Base-by-base conservation (phyloP, 139 green algal genomes). In the Dunaliella primolecta region DNA sequence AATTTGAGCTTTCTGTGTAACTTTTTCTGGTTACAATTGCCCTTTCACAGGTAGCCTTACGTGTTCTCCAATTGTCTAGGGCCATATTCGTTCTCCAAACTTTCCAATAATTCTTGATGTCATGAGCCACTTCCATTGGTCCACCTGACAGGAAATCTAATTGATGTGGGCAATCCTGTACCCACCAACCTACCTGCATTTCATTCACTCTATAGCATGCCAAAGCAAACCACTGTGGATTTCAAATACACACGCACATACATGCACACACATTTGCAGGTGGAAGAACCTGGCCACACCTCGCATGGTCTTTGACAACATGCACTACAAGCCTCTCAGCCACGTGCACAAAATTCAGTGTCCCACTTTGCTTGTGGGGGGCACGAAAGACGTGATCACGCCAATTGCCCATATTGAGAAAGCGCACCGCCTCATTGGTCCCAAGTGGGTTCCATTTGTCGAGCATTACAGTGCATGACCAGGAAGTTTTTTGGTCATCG, bases 241-340 rank as follows among this genome's bases (percentile, higher is more conserved):
- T n/a, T n/a, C n/a, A n/a, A n/a, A n/a, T n/a, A 64, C 46, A 64
- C 46, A 64, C 46, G 15, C 46, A 64, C 46, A 64, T 15, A 64
- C 46, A 64, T 15, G 15, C 46, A 64, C 46, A 64, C 46, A 64
- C 46, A n/a, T n/a, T n/a, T 64, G 86, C 55, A 82, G 86, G 2
- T 89, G 86, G 86, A 36, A 81, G 78, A 89, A 86, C 70, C 21
- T 86, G 37, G 27, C 46, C 29, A 84, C 86, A 21, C 81, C 86
- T 1, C 77, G 86, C 33, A 86, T 89, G 81, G 34, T 89, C 35
- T 0, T 86, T 2, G 86, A 81, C 15, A 81, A 84, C 32, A 34
- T 82, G 3, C 38, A 32, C 7, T 89, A 86, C 82, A 82, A 33
- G 35, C 86, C 82, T 30, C 70, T 86, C 0, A 33, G 2, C 3